Evolutionary conservation across 2,329 filamentous ascomycete genomes (phyloP), one percentile per base, ranked within the genome.

Genomic region (Cladosporium austrohemisphaericum): DNA sequence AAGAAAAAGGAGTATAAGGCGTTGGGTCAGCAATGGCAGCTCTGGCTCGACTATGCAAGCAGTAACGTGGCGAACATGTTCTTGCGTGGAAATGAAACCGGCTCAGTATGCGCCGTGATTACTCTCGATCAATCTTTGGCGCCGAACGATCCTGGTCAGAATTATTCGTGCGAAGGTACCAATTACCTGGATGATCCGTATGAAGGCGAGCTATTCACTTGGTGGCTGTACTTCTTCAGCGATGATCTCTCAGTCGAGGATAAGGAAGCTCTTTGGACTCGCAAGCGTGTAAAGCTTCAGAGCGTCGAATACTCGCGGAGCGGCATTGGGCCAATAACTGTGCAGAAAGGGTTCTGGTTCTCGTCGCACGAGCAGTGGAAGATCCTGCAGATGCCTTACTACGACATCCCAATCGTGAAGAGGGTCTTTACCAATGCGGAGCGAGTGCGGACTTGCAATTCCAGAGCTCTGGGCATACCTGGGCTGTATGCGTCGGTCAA

Each of bases 401-500:
- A 66, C 44, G 70, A 72, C 32, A 60, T 72, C 18, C 64, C 70
- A 19, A 63, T 73, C 35, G 61, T 72, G 11, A 68, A 68, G 10
- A 65, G 69, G 7, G 38, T 73, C 1, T 71, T 66, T 53, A 55
- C 65, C 19, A 73, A 73, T 13, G 66, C 64, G 1, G 71, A 72
- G 51, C 59, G 69, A 20, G 71, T 64, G 16, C 64, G 71, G 3
- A 73, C 71, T 3, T 73, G 70, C 54, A 71, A 72, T 52, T 71
- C 70, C 0, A 62, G 67, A 3, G 60, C 66, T 22, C 70, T 65
- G 22, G 62, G 65, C 18, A 52, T 60, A 1, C 68, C 70, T 0
- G 71, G 71, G 0, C 64, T 73, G 51, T 72, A 70, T 36, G 71
- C 71, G 0, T 72, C 70, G 0, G 60, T 73, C 47, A 72, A 73